Conservation (phyloP, 805 yeast species). For the Saccharomyces paradoxus region DNA sequence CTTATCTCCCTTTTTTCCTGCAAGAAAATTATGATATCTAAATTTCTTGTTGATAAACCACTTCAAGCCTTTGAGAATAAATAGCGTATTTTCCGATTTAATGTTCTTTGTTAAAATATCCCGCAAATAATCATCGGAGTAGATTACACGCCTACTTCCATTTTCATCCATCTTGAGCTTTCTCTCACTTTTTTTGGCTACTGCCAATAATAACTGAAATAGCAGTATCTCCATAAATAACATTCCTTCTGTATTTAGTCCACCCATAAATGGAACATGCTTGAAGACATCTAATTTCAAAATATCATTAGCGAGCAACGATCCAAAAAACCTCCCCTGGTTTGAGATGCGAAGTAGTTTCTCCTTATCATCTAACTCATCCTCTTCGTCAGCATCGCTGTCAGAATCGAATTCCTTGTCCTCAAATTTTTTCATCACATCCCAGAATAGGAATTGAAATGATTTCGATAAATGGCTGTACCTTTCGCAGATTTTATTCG, state of each 20-base stretch:
- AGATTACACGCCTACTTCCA: conserved; percentile 24
- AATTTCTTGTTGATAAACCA: conserved; percentile 27
- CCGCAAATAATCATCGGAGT: conserved; percentile 26
- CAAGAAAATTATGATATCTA: conserved; percentile 17
- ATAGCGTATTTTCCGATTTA: conserved; percentile 20
- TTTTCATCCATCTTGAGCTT: conserved; percentile 25
- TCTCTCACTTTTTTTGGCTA: conserved; percentile 56
- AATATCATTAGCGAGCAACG: conserved; percentile 61
- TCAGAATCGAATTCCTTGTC: conserved; percentile 36
- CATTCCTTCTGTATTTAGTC: conserved; percentile 49
- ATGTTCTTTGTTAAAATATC: conserved; percentile 14
- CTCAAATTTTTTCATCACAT: conserved; percentile 64
- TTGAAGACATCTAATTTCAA: conserved; percentile 67
- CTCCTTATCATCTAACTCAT: conserved; percentile 43
- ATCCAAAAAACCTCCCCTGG: conserved; percentile 75
- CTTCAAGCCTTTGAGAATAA: conserved; percentile 28
- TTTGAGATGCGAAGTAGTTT: conserved; percentile 56
- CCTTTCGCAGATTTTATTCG: conserved; percentile 60
- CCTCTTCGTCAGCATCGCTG: conserved; percentile 26
- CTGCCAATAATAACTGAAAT: conserved; percentile 54
- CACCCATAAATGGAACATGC: conserved; percentile 64
- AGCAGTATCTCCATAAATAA: conserved; percentile 68
- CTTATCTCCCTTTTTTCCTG: conserved; percentile 14
- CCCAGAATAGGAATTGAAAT: conserved; percentile 88
- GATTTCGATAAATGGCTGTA: conserved; percentile 70